A percentile compares a stretch with the other conserved stretches of the same genome.
Conservation (phyloP, 2,329 filamentous ascomycete species). For the Verticillium isaacii region DNA sequence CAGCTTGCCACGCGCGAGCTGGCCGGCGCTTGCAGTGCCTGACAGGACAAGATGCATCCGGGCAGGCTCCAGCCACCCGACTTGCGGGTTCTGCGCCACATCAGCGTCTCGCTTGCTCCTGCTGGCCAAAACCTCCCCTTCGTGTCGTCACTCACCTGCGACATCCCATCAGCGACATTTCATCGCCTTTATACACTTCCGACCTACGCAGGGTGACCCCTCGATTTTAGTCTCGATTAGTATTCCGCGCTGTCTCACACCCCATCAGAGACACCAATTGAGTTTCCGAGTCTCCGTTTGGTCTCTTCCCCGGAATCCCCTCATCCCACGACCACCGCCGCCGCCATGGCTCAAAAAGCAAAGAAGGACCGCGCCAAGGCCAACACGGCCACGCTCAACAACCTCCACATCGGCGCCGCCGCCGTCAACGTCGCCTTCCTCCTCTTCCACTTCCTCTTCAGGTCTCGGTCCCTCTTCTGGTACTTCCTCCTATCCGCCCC, state of each 20-base stretch:
- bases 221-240: neutral
- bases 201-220: neutral
- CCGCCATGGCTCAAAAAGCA: constrained; percentile 56
- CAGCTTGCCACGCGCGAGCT: neutral
- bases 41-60: neutral
- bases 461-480: constrained; percentile 57
- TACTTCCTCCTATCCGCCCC: constrained; percentile 73
- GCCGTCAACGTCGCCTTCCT: constrained; percentile 71
- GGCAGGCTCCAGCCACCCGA: neutral
- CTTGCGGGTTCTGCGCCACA: neutral
- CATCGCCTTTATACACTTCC: neutral
- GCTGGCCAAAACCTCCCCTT: neutral
- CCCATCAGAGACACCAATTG: neutral
- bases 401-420: constrained; percentile 73
- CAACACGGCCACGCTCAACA: constrained; percentile 73
- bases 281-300: too few relatives aligned
- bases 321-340: neutral
- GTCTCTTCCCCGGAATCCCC: neutral
- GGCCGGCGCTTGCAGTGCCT: neutral
- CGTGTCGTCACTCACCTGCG: constrained; percentile 4
- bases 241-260: neutral
- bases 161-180: neutral
- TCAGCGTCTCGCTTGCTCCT: neutral
- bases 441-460: constrained; percentile 62
- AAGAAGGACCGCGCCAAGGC: constrained; percentile 67